These are phyloP conservation scores for Fusarium temperatum DNA, from an alignment of 2,329 filamentous ascomycete genomes.

Conservation along the genomic window DNA sequence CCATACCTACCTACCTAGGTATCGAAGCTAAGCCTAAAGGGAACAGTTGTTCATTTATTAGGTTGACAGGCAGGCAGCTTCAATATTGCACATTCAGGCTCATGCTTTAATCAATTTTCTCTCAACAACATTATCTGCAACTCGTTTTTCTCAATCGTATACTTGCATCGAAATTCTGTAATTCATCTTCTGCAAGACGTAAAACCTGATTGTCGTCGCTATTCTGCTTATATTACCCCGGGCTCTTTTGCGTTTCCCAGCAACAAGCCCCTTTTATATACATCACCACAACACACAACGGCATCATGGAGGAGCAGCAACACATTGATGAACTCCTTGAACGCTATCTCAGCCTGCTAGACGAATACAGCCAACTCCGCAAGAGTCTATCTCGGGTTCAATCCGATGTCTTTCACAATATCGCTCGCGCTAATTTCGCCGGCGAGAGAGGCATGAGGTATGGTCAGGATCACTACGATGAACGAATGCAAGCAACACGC, in stretches of 20 bases:
- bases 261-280: not conserved
- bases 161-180: not conserved
- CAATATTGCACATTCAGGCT: not conserved
- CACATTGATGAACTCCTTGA: slow-evolving; percentile 71
- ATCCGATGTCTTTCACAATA: slow-evolving; percentile 62
- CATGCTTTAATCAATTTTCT: not conserved
- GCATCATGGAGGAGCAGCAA: slow-evolving; percentile 43
- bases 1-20: not conserved
- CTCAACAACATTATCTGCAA: not conserved
- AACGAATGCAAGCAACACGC: slow-evolving; percentile 72
- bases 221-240: not conserved
- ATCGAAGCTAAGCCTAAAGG: slow-evolving; percentile 30
- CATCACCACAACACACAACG: not conserved
- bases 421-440: slow-evolving; percentile 81
- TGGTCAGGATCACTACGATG: slow-evolving; percentile 76
- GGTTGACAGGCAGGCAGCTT: slow-evolving; percentile 15
- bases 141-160: not conserved
- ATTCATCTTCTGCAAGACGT: not conserved
- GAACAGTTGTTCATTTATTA: slow-evolving; percentile 2
- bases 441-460: slow-evolving; percentile 71
- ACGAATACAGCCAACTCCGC: slow-evolving; percentile 72
- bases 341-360: slow-evolving; percentile 71
- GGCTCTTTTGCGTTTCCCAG: not conserved
- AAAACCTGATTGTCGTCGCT: too few relatives aligned
- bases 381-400: slow-evolving; percentile 63